Base-by-base conservation (phyloP, 1,284 basidiomycete genomes). In the Naganishia albida region DNA sequence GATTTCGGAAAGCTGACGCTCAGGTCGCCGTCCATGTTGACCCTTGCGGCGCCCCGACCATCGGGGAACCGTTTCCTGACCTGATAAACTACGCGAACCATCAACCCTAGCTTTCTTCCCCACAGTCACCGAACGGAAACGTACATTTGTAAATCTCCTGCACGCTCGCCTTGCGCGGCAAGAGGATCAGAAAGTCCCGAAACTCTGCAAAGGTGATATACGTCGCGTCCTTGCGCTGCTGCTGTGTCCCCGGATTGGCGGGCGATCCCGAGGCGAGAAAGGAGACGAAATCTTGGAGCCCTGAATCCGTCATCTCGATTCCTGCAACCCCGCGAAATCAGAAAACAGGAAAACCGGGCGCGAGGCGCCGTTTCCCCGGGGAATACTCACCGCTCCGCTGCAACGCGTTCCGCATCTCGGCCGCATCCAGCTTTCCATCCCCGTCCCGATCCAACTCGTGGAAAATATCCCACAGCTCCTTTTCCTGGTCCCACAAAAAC, bases 381-480 rank as follows among this genome's bases (percentile, higher is more conserved):
- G 34, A 34, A 34, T 34, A 34, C 86, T 70, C 69, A 89, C 90
- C 90, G 72, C 88, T 87, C 77, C 87, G 87, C 59, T 80, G 78
- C 57, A 94, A 80, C 8, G 90, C 90, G 42, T 82, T 74, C 54
- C 83, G 78, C 66, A 94, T 83, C 74, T 94, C 91, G 16, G 82
- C 78, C 7, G 85, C 81, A 70, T 93, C 91, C 30, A 94, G 78
- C 67, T 85, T 85, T 2, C 91, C 92, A 77, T 94, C 91, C 38
- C 87, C 85, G 73, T 94, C 91, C 65, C 90, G 81, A 79, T 94
- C 92, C 43, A 94, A 83, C 70, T 92, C 85, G 72, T 93, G 90
- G 77, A 95, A 94, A 66, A 92, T 87, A 63, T 85, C 82, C 92
- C 93, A 94, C 51, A 94, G 82, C 77, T 94, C 90, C 87, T 73